Base-by-base conservation (phyloP, 495 filamentous ascomycete genomes). In the Aspergillus conjunctus region DNA sequence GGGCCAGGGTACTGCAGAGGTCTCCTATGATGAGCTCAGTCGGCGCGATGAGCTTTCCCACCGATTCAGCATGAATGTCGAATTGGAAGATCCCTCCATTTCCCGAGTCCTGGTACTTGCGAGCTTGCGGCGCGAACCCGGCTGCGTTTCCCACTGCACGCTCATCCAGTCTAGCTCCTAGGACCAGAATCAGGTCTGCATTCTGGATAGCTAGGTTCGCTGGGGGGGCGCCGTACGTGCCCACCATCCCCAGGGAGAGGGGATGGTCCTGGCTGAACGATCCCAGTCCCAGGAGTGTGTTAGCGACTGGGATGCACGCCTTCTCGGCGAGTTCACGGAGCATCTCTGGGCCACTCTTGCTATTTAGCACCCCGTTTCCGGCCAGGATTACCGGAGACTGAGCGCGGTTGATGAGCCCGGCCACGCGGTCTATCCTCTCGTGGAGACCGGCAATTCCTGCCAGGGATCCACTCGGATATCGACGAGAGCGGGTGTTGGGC, bases 151-250 rank as follows among this genome's bases (percentile, higher is more conserved):
- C 77, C 5, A 83, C 85, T 18, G 85, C 84, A 56, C 85, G 82
- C 60, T 87, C 85, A 62, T 88, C 84, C 59, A 87, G 86, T 17
- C 85, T 78, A 8, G 82, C 84, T 39, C 85, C 85, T 14, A 88
- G 71, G 7, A 82, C 83, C 51, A 88, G 77, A 66, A 88, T 78
- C 59, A 88, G 63, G 60, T 87, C 85, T 15, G 85, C 81, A 58
- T 85, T 79, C 67, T 88, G 85, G 66, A 88, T 85, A 21, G 85
- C 81, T 72, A 86, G 74, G 73, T 87, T 88, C 49, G 85, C 85
- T 64, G 82, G 87, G 9, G 81, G 79, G 8, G 83, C 84, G 34
- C 85, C 85, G 65, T 88, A 82, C 77, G 85, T 85, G 53, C 85
- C 85, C 12, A 88, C 75, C 84, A 88, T 87, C 62, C 85, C 82